Evolutionary conservation across 106 monocot genomes (phyloP).

Genomic region (Dioscorea dumetorum): DNA sequence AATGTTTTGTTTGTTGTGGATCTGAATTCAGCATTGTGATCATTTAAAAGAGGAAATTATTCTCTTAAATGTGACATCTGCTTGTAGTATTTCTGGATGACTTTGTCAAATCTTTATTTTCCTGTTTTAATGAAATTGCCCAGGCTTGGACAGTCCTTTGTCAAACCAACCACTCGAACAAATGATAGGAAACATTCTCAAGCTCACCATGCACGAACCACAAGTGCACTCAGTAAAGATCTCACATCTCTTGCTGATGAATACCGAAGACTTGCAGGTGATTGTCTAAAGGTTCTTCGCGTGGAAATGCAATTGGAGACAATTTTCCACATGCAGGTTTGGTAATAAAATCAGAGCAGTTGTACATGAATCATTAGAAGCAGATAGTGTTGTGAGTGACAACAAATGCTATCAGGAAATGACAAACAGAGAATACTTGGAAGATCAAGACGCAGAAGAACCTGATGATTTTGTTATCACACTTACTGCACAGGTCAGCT

Average conservation of each 20-base stretch:
- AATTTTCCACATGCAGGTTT: slow-evolving; percentile 90
- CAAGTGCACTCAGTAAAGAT: slow-evolving; percentile 63
- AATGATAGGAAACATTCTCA: slow-evolving; percentile 25
- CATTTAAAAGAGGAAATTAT: too few relatives aligned
- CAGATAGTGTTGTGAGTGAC: too few relatives aligned
- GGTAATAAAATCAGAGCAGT: not conserved
- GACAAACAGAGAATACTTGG: slow-evolving; percentile 77
- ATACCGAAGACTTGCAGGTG: slow-evolving; percentile 81
- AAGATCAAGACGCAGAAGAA: slow-evolving; percentile 98
- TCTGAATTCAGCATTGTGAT: too few relatives aligned
- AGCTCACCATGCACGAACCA: slow-evolving; percentile 43
- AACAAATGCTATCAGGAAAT: slow-evolving; percentile 51
- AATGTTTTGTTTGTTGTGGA: too few relatives aligned
- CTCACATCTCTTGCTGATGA: slow-evolving; percentile 75
- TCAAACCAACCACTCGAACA: slow-evolving; percentile 24
- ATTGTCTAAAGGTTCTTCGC: slow-evolving; percentile 90
- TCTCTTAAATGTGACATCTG: too few relatives aligned
- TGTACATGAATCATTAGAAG: too few relatives aligned
- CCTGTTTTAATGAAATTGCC: slow-evolving; percentile 2
- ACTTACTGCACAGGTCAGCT: slow-evolving; percentile 76
- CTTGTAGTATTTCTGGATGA: too few relatives aligned
- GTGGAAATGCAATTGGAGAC: slow-evolving; percentile 98
- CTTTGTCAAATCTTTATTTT: too few relatives aligned
- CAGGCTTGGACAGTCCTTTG: slow-evolving; percentile 71
- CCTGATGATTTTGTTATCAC: slow-evolving; percentile 98